phyloP scores from a whole-genome alignment of 2,329 filamentous ascomycete species.

The Xylariaceae sp. region DNA sequence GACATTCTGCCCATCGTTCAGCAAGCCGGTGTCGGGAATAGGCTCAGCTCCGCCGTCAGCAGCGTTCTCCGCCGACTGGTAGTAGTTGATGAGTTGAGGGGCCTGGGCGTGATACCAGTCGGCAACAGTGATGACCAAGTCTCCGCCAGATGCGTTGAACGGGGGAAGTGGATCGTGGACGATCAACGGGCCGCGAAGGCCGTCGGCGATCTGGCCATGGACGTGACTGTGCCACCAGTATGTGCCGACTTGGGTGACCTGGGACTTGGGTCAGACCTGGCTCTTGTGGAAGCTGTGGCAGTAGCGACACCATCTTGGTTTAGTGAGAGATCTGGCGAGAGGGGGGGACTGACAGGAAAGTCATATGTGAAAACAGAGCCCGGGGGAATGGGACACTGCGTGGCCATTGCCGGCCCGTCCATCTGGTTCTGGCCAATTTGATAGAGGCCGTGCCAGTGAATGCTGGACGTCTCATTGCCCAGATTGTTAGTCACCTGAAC shows the following conservation, averaged over 20 bases:
- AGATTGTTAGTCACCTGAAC: slow-evolving; percentile 9
- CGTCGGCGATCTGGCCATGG: slow-evolving; percentile 13
- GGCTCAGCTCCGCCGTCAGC: slow-evolving; percentile 11
- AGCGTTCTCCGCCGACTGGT: slow-evolving; percentile 10
- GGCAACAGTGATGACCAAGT: slow-evolving; percentile 8
- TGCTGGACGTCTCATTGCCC: slow-evolving; percentile 11
- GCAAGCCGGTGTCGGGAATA: slow-evolving; percentile 7
- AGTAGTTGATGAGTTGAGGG: slow-evolving; percentile 12
- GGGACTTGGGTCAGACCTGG: not conserved
- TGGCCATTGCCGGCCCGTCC: slow-evolving; percentile 11
- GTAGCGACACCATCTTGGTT: too few species aligned
- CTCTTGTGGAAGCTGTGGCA: too few species aligned
- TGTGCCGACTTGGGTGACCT: slow-evolving; percentile 12
- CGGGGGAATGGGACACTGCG: slow-evolving; percentile 11
- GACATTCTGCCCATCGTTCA: slow-evolving; percentile 12
- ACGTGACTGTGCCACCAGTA: slow-evolving; percentile 15
- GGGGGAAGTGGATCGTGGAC: slow-evolving; percentile 11
- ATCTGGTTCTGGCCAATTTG: slow-evolving; percentile 11
- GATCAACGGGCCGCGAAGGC: slow-evolving; percentile 10
- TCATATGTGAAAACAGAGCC: slow-evolving; percentile 11
- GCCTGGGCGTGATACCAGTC: slow-evolving; percentile 13
- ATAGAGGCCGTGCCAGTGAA: slow-evolving; percentile 12
- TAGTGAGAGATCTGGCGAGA: too few species aligned
- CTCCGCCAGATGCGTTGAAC: slow-evolving; percentile 5
- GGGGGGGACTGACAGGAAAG: slow-evolving; percentile 7